These are phyloP conservation scores for Rubroboletus pulcherrimus DNA, from an alignment of 768 basidiomycete species.

Conservation along the genomic window DNA sequence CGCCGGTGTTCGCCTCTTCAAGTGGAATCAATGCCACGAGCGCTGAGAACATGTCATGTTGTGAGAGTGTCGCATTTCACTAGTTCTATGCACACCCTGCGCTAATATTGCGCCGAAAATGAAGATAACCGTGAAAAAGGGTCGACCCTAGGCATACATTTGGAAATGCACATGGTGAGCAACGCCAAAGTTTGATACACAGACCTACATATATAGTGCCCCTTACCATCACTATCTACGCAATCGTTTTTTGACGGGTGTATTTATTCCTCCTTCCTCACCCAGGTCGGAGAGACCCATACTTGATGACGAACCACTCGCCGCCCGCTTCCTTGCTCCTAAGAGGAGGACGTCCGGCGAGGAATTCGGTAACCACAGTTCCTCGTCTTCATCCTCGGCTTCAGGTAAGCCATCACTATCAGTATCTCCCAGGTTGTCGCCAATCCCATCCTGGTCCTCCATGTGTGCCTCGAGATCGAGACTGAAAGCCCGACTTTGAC, in stretches of 20 bases:
- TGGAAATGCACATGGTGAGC: not conserved
- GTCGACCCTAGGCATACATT: not conserved
- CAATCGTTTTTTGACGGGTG: slow-evolving; percentile 27
- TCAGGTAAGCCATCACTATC: slow-evolving; percentile 4
- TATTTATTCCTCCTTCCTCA: slow-evolving; percentile 13
- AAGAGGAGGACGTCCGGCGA: slow-evolving; percentile 43
- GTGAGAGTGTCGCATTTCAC: not conserved
- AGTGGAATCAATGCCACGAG: not conserved
- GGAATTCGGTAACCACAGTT: slow-evolving; percentile 38
- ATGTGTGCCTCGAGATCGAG: not conserved
- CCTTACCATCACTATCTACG: slow-evolving; percentile 5
- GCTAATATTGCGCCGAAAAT: not conserved
- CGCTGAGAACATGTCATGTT: not conserved
- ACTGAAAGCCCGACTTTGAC: slow-evolving; percentile 5
- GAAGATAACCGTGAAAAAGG: not conserved
- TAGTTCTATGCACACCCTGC: not conserved
- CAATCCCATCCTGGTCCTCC: not conserved
- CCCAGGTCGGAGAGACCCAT: slow-evolving; percentile 15
- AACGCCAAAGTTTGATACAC: not conserved
- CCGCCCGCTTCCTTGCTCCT: slow-evolving; percentile 21
- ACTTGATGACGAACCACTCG: slow-evolving; percentile 27
- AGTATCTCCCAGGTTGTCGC: not conserved
- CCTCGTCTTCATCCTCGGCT: slow-evolving; percentile 33
- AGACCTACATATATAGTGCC: not conserved
- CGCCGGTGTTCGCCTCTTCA: not conserved